These are phyloP conservation scores for Saccharomycopsis fibuligera DNA, from an alignment of 805 yeast species.

Conservation along the genomic window DNA sequence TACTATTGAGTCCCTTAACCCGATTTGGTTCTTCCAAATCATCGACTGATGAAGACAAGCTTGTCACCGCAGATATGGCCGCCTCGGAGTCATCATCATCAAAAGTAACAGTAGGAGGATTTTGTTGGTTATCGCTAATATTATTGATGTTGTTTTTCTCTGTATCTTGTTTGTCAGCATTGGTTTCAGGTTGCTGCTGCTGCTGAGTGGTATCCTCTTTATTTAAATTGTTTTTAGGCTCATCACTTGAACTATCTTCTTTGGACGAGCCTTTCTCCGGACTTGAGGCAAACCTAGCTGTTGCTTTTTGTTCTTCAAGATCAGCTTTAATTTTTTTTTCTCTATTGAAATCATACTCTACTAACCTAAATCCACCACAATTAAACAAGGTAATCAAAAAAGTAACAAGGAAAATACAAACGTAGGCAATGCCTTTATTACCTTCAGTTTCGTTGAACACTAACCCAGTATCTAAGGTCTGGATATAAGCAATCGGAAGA, in stretches of 20 bases:
- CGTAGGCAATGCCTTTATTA: slow-evolving; percentile 74
- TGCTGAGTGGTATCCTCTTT: neutral
- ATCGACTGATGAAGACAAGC: slow-evolving; percentile 6
- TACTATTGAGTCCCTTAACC: too few relatives aligned
- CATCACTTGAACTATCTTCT: slow-evolving; percentile 24
- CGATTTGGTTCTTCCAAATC: neutral
- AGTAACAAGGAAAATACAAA: slow-evolving; percentile 66
- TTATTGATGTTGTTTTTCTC: neutral
- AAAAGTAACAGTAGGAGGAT: neutral
- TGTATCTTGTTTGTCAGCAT: neutral
- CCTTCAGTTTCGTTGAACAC: slow-evolving; percentile 55
- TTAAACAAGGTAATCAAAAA: slow-evolving; percentile 67
- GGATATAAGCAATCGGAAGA: slow-evolving; percentile 77
- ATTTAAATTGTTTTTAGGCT: slow-evolving; percentile 24
- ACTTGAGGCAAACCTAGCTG: neutral
- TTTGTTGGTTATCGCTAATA: neutral
- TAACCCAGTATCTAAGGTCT: slow-evolving; percentile 60
- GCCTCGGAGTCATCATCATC: neutral
- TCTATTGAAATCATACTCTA: slow-evolving; percentile 67
- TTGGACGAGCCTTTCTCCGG: slow-evolving; percentile 22
- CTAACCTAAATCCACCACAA: slow-evolving; percentile 63
- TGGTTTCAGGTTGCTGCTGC: neutral
- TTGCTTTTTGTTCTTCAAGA: neutral
- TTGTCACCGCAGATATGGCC: neutral
- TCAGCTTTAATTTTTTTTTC: neutral